These are phyloP conservation scores for Aphanomyces astaci DNA, from an alignment of 352 stramenopile genomes.

Conservation along the genomic window DNA sequence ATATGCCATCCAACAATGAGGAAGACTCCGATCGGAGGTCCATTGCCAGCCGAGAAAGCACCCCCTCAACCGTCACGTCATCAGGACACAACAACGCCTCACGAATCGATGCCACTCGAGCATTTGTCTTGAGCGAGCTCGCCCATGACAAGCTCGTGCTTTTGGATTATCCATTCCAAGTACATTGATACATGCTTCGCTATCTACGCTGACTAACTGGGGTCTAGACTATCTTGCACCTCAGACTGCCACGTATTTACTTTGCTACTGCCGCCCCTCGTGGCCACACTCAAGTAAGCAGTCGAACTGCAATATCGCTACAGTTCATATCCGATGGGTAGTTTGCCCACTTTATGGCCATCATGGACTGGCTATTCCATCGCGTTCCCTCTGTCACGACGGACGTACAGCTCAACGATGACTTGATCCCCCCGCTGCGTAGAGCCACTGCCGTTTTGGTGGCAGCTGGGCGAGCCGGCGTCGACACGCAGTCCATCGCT, in stretches of 20 bases:
- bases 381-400: neutral
- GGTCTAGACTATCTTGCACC: neutral
- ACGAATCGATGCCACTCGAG: neutral
- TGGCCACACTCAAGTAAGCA: neutral
- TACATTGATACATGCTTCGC: slow-evolving; percentile 25
- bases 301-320: neutral
- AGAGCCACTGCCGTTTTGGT: slow-evolving; percentile 34
- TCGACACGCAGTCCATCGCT: slow-evolving; percentile 32
- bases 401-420: slow-evolving; percentile 18
- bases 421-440: slow-evolving; percentile 33
- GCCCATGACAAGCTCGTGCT: slow-evolving; percentile 63
- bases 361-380: slow-evolving; percentile 25
- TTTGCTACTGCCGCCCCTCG: neutral
- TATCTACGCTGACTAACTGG: slow-evolving; percentile 35
- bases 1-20: slow-evolving; percentile 24
- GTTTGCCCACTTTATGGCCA: slow-evolving; percentile 38
- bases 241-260: neutral
- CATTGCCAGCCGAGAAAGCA: slow-evolving; percentile 16
- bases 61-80: neutral
- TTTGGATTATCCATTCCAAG: slow-evolving; percentile 32
- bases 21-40: neutral
- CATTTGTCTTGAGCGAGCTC: slow-evolving; percentile 42
- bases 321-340: slow-evolving; percentile 21
- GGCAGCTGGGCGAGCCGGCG: slow-evolving; percentile 36
- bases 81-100: neutral